A percentile compares a stretch with the other conserved stretches of the same genome.
Conservation (phyloP, 163 green algal species). For the Smithsoniella earleae region DNA sequence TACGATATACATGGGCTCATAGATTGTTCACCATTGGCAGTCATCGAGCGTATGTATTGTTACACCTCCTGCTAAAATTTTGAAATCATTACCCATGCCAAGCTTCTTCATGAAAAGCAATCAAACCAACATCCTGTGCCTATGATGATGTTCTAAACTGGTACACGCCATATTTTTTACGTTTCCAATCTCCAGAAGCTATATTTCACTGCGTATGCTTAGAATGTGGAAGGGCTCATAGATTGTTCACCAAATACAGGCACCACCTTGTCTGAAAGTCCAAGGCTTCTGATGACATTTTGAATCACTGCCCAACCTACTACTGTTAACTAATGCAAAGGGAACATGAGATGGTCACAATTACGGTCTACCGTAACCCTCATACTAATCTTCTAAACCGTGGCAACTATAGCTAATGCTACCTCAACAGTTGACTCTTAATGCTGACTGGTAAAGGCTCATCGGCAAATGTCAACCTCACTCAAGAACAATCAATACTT, state of each 20-base stretch:
- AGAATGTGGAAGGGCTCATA: slow-evolving; percentile 3
- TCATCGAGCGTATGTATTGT: neutral
- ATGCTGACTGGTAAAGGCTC: no score
- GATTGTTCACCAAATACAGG: neutral
- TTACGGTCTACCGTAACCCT: no score
- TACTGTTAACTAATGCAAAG: neutral
- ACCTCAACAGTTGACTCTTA: no score
- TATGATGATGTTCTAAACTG: neutral
- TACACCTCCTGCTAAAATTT: neutral
- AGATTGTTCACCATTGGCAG: slow-evolving; percentile 19
- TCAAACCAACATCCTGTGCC: neutral
- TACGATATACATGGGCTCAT: slow-evolving; percentile 6
- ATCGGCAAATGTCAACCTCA: no score
- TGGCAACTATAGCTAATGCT: no score
- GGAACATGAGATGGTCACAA: no score
- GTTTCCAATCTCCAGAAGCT: no score
- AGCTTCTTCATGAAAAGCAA: neutral
- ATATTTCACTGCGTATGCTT: no score
- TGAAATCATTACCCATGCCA: neutral
- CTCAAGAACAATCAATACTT: neutral
- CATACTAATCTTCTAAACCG: neutral
- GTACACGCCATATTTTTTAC: no score
- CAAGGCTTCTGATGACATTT: neutral
- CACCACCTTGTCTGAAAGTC: neutral
- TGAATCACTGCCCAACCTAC: neutral